Percentiles rank a stretch among this genome's conserved stretches.
phyloP scores from a whole-genome alignment of 2,329 filamentous ascomycete species.

The Tolypocladium nubicola region DNA sequence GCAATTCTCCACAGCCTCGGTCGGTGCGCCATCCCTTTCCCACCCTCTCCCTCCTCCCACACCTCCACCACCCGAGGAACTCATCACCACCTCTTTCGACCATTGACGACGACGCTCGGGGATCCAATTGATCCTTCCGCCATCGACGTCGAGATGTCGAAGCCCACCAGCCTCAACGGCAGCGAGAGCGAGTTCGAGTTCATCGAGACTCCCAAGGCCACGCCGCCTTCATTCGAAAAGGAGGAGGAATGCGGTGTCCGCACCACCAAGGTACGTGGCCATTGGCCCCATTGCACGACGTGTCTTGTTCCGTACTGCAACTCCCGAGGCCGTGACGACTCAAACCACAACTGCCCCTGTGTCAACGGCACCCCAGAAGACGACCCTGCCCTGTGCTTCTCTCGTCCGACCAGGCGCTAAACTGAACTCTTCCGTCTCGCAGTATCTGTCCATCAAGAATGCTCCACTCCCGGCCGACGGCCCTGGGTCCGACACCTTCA shows the following conservation, averaged over 20 bases:
- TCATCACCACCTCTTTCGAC: slow-evolving; percentile 3
- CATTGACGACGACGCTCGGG: slow-evolving; percentile 8
- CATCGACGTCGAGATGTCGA: slow-evolving; percentile 19
- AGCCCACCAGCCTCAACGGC: slow-evolving; percentile 18
- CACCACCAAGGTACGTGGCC: slow-evolving; percentile 28
- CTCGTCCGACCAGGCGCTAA: background rate
- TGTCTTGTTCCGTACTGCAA: background rate
- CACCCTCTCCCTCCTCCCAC: background rate
- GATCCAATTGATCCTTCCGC: background rate
- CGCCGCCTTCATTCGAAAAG: slow-evolving; percentile 49
- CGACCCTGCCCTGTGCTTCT: background rate
- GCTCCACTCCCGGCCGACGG: slow-evolving; percentile 85
- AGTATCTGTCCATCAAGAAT: slow-evolving; percentile 72
- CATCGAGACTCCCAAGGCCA: slow-evolving; percentile 28
- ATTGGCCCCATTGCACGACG: background rate
- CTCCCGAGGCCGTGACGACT: background rate
- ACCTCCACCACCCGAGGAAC: background rate
- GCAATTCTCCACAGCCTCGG: background rate
- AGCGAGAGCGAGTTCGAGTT: slow-evolving; percentile 29
- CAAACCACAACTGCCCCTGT: background rate
- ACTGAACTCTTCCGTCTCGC: background rate
- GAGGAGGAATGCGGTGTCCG: slow-evolving; percentile 49
- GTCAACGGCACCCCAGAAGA: background rate
- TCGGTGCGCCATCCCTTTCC: background rate
- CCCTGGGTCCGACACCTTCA: slow-evolving; percentile 76